phyloP scores from a whole-genome alignment of 2,329 filamentous ascomycete genomes.

The Hymenoscyphus scutula region DNA sequence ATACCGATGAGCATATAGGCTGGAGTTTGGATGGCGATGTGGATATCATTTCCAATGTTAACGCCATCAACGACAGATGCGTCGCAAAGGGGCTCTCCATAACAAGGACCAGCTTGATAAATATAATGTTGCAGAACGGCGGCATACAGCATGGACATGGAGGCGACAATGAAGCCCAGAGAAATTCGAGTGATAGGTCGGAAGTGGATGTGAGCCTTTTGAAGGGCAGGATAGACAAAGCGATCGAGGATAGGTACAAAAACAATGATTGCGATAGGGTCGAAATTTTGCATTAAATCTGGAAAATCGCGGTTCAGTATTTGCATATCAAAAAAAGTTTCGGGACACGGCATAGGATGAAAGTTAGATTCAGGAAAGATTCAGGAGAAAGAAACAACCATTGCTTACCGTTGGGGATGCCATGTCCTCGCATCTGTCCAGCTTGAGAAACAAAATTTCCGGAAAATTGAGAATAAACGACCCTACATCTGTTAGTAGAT shows the following conservation, averaged over 20 bases:
- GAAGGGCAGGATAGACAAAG: slow-evolving; percentile 56
- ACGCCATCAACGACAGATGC: slow-evolving; percentile 42
- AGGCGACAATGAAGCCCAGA: slow-evolving; percentile 59
- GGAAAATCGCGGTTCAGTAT: no score
- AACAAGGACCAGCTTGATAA: slow-evolving; percentile 59
- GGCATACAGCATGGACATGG: slow-evolving; percentile 54
- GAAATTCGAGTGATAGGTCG: slow-evolving; percentile 56
- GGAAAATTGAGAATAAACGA: slow-evolving; percentile 59
- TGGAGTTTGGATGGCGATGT: slow-evolving; percentile 47
- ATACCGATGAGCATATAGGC: slow-evolving; percentile 49
- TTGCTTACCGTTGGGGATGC: slow-evolving; percentile 47
- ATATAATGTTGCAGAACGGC: slow-evolving; percentile 57
- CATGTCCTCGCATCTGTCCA: slow-evolving; percentile 49
- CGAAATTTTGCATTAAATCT: slow-evolving; percentile 59
- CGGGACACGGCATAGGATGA: no score
- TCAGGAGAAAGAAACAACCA: no score
- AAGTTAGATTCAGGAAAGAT: no score
- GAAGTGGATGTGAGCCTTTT: slow-evolving; percentile 53
- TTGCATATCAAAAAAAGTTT: no score
- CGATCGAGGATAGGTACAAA: slow-evolving; percentile 52
- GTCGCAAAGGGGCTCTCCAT: slow-evolving; percentile 46
- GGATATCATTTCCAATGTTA: slow-evolving; percentile 51
- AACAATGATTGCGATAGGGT: slow-evolving; percentile 58
- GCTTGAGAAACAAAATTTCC: slow-evolving; percentile 60
- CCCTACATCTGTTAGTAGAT: background rate